Base-by-base conservation (phyloP, 2,329 filamentous ascomycete genomes). In the Ophiocordyceps sinensis region DNA sequence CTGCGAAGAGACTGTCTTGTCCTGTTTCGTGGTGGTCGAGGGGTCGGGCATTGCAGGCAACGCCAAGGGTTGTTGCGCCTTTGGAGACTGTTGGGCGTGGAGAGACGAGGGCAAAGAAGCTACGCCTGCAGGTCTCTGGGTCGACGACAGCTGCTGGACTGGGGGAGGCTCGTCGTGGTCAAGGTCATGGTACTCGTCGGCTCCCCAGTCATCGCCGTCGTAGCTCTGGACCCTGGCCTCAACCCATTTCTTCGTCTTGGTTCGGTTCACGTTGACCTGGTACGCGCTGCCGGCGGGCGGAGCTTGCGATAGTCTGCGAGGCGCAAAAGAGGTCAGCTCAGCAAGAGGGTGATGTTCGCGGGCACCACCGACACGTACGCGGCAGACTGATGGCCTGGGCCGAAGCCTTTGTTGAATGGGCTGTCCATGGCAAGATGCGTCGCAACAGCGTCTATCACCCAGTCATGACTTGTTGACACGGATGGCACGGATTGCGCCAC, bases 181-280 rank as follows among this genome's bases (percentile, higher is more conserved):
- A 19, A 19, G 19, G 34, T 75, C 71, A 41, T 77, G 73, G 43
- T 76, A 73, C 9, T 79, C 75, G 30, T 81, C 77, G 42, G 70
- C 82, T 30, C 86, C 89, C 88, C 89, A 95, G 55, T 94, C 89
- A 53, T 93, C 87, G 47, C 88, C 89, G 53, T 89, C 88, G 55
- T 96, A 96, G 55, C 77, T 84, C 51, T 83, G 79, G 44, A 77
- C 71, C 60, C 88, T 89, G 30, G 89, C 89, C 53, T 94, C 82
- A 31, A 89, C 82, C 89, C 89, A 96, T 73, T 94, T 94, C 63
- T 81, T 84, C 42, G 88, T 95, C 65, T 94, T 94, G 42, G 79
- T 75, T 46, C 89, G 79, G 62, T 85, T 89, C 38, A 95, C 79
- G 58, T 94, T 93, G 40, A 86, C 77, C 58, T 84, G 82, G 63